Evolutionary conservation across 1,284 basidiomycete genomes (phyloP), one percentile per base, ranked within the genome.

Genomic region (Fomitiporia mediterranea): DNA sequence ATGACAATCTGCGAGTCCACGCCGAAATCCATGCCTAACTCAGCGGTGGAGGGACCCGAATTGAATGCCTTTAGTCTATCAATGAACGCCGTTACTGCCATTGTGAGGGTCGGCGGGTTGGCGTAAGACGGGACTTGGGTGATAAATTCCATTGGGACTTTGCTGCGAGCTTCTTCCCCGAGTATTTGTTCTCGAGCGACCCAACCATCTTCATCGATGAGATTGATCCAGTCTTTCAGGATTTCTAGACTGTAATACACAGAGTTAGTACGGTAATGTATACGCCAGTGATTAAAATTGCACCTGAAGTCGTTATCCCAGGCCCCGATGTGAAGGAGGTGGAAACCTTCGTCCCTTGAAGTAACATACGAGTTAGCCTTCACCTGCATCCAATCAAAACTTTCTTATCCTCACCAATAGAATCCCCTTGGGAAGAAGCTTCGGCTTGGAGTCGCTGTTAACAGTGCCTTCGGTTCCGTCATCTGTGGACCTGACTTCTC

Each of bases 351-450:
- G 67, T 98, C 94, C 92, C 89, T 90, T 63, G 9, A 60, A 25
- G 32, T 13, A 6, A 15, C 27, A 15, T 5, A 13, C 15, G 17
- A 30, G 44, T 46, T n/a, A 27, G 23, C 17, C n/a, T 30, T 28
- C 25, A 28, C 17, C 7, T 34, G 32, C 44, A 28, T 46, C 9
- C 11, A 58, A 48, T 49, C 28, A 28, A 5, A 32, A 19, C n/a
- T 23, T 7, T 21, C 5, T 43, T 19, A 37, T 2, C 54, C 73
- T 38, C 68, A 89, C 91, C 94, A 98, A 70, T 98, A 98, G 69
- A 98, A 98, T 21, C 94, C 94, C 68, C 94, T 80, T 1, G 94
- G 94, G 76, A 98, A 98, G 75, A 97, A 95, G 63, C 91, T 94
- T 48, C 95, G 80, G 68, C 92, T 94, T 1, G 94, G 94, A 0